Base-by-base conservation (phyloP, 768 basidiomycete species). In the Pluteus cervinus region DNA sequence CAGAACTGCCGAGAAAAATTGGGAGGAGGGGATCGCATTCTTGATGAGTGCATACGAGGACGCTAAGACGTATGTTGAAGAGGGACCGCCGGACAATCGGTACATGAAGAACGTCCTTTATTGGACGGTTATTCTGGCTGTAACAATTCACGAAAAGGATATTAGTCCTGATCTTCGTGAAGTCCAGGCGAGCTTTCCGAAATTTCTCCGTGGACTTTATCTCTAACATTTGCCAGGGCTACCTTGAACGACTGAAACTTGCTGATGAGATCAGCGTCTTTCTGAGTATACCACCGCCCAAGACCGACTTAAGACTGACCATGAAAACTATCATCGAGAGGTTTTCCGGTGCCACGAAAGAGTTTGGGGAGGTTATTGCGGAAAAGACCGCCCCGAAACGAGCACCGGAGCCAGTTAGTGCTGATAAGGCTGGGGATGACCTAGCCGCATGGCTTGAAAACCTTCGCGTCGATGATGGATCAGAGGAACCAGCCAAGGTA, bases 21-120 rank as follows among this genome's bases (percentile, higher is more conserved):
- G 71, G 68, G 71, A 76, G 11, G 74, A 80, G 45, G 81, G 77
- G 0, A 66, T 75, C 28, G 76, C 79, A 1, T 75, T 79, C 44
- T 48, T 83, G 40, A 70, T 60, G 46, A 77, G 73, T 31, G 77
- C 81, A 0, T 51, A 71, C 43, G 76, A 81, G 21, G 79, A 82
- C 45, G 65, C 79, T 9, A 75, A 74, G 46, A 55, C 57, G 2
- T 83, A 73, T 50, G 60, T 79, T 2, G 55, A 59, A 0, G 56
- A 73, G 30, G 76, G 78, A 0, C 78, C 80, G 0, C 81, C 79
- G 1, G 80, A 82, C 47, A 71, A 73, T 33, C 61, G 75, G 10
- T 65, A 79, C 46, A 73, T 78, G 68, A 71, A 72, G 57, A 71
- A 66, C 24, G 69, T 80, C 3, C 49, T 73, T 8, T 75, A 76